phyloP scores from a whole-genome alignment of 176 grass and related monocot species.

The Triticum aestivum region IWGSC_CS_RefSeq_v2.1 NC_057804.1:130473499-130473998 shows the following conservation, averaged over 20 bases:
- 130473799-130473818: background rate
- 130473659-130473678: background rate
- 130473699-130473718: background rate
- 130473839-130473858: background rate
- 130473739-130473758: background rate
- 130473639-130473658: background rate
- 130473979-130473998: background rate
- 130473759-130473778: background rate
- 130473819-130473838: background rate
- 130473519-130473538: too few relatives aligned
- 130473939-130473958: background rate
- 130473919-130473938: background rate
- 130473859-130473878: background rate
- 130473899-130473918: background rate
- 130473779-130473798: background rate
- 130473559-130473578: too few relatives aligned
- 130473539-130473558: too few relatives aligned
- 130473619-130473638: background rate
- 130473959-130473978: background rate
- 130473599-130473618: too few relatives aligned
- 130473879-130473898: background rate
- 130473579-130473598: too few relatives aligned
- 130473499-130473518: too few relatives aligned
- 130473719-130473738: background rate
- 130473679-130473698: conserved; percentile 7